phyloP scores from a whole-genome alignment of 768 basidiomycete species.

The Hypholoma fasciculare region DNA sequence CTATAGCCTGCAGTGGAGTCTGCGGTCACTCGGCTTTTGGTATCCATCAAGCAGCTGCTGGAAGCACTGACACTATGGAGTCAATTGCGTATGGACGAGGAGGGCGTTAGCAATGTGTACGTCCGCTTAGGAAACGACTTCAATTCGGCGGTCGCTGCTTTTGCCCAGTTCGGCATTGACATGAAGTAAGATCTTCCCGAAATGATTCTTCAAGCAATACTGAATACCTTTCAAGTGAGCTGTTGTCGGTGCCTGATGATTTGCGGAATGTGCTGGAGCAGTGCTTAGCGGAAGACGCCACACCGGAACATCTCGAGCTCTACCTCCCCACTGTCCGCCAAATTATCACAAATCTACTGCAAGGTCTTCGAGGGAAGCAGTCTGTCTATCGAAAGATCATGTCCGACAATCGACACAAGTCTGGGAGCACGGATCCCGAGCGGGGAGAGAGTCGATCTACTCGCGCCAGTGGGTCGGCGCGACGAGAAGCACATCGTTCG shows the following conservation, averaged over 20 bases:
- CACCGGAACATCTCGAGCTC: constrained; percentile 77
- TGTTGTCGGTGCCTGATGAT: constrained; percentile 85
- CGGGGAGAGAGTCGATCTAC: constrained; percentile 61
- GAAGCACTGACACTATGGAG: constrained; percentile 90
- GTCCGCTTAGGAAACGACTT: constrained; percentile 97
- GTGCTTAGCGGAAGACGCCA: constrained; percentile 90
- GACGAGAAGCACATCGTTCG: constrained; percentile 49
- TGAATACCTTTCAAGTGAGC: constrained; percentile 57
- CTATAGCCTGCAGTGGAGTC: constrained; percentile 81
- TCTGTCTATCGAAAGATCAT: constrained; percentile 79
- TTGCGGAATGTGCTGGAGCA: constrained; percentile 87
- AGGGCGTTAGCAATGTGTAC: constrained; percentile 93
- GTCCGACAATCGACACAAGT: constrained; percentile 58
- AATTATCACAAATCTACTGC: constrained; percentile 91
- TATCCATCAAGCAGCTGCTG: constrained; percentile 93
- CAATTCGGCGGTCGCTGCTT: constrained; percentile 90
- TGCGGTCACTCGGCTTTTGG: constrained; percentile 87
- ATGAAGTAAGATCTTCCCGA: constrained; percentile 73
- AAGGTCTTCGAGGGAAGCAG: constrained; percentile 92
- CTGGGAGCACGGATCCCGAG: constrained; percentile 46
- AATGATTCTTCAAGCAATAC: constrained; percentile 1
- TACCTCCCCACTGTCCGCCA: constrained; percentile 90
- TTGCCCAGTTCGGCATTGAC: constrained; percentile 79
- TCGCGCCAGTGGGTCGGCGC: constrained; percentile 43
- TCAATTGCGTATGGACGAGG: constrained; percentile 65